phyloP scores from a whole-genome alignment of 1,284 basidiomycete species.

The Melampsora larici-populina region DNA sequence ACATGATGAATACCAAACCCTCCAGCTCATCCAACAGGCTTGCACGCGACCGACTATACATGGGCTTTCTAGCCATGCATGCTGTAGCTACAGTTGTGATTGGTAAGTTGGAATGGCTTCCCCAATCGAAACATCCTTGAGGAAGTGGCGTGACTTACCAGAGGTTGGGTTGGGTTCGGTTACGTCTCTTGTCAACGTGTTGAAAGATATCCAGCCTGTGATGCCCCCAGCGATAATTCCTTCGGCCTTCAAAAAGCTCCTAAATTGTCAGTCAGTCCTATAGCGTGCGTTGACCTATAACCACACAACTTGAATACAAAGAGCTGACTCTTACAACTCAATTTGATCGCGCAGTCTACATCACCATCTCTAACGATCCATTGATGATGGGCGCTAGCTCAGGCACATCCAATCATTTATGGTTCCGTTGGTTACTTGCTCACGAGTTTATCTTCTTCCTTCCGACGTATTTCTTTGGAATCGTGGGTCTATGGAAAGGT shows the following conservation, averaged over 20 bases:
- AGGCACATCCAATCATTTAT: conserved; percentile 10
- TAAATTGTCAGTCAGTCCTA: background rate
- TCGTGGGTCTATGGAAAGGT: conserved; percentile 31
- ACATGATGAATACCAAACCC: background rate
- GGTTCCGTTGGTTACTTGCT: conserved; percentile 36
- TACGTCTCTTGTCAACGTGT: background rate
- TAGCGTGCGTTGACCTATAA: background rate
- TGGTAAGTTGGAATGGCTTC: background rate
- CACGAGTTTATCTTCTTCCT: conserved; percentile 35
- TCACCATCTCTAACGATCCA: conserved; percentile 10
- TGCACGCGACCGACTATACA: background rate
- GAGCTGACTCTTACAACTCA: background rate
- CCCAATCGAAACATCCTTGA: background rate
- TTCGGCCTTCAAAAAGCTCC: background rate
- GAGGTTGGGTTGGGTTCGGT: background rate
- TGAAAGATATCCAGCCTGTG: background rate
- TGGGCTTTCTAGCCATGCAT: background rate
- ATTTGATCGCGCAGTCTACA: conserved; percentile 13
- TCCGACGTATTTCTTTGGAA: conserved; percentile 26
- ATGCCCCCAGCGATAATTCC: background rate
- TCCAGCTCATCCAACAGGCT: background rate
- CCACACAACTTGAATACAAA: background rate
- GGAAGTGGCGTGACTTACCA: background rate
- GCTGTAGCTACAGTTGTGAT: background rate
- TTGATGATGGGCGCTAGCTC: conserved; percentile 24